Conservation (phyloP, 2,329 filamentous ascomycete genomes). For the Aspergillus nomiae region DNA sequence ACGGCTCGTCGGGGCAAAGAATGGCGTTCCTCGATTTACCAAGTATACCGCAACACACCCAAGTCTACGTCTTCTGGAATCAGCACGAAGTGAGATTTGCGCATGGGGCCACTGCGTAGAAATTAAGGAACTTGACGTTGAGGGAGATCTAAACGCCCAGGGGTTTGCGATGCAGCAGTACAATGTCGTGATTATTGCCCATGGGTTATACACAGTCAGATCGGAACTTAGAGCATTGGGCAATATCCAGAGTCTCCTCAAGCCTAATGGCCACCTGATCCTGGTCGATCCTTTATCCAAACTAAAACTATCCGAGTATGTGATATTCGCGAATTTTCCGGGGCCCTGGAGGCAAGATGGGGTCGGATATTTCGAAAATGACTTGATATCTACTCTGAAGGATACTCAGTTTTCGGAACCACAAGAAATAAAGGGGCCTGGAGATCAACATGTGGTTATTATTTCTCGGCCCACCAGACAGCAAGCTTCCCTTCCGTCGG, state of each 20-base stretch:
- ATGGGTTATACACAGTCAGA: constrained; percentile 17
- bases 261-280: constrained; percentile 20
- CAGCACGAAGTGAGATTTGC: constrained; percentile 1
- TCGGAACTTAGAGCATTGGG: constrained; percentile 10
- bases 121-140: constrained; percentile 15
- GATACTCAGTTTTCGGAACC: neutral
- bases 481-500: neutral
- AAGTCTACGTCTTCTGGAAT: neutral
- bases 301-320: neutral
- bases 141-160: constrained; percentile 4
- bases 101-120: constrained; percentile 13
- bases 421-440: neutral
- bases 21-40: constrained; percentile 7
- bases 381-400: neutral
- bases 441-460: neutral
- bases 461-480: neutral
- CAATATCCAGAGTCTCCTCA: constrained; percentile 20
- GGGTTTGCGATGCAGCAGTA: constrained; percentile 10
- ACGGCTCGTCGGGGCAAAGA: neutral
- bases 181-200: constrained; percentile 21
- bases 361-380: neutral
- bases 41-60: constrained; percentile 20
- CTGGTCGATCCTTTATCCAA: constrained; percentile 12
- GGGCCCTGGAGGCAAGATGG: constrained; percentile 1
- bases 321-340: neutral